Conservation (phyloP, 768 basidiomycete species). For the Boletus rubropictus region DNA sequence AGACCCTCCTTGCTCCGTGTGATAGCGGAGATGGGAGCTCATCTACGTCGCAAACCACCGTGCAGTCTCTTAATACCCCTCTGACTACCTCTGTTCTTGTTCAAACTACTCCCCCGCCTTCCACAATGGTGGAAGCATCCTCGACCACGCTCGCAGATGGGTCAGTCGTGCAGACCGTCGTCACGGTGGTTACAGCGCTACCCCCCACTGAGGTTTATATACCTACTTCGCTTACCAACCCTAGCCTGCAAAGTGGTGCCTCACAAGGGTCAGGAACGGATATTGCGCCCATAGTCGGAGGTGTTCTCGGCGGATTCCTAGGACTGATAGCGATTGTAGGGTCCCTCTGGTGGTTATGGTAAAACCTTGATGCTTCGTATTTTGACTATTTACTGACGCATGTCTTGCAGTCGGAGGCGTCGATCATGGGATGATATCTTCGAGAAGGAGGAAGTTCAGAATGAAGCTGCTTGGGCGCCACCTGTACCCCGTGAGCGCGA, state of each 20-base stretch:
- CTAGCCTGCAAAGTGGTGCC: conserved; percentile 13
- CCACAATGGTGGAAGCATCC: conserved; percentile 27
- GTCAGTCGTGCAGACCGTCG: conserved; percentile 30
- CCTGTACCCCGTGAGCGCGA: conserved; percentile 18
- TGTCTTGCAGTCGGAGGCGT: conserved; percentile 37
- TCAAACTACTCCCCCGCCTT: conserved; percentile 29
- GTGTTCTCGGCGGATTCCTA: conserved; percentile 50
- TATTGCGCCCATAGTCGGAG: conserved; percentile 47
- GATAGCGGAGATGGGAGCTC: conserved; percentile 20
- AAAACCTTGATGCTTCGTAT: conserved; percentile 14
- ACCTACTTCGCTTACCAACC: conserved; percentile 10
- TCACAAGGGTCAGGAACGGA: conserved; percentile 23
- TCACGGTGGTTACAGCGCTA: conserved; percentile 36
- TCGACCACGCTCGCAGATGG: conserved; percentile 40
- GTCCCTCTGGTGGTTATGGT: conserved; percentile 49
- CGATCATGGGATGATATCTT: conserved; percentile 48
- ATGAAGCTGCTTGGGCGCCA: conserved; percentile 21
- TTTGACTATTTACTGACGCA: conserved; percentile 9
- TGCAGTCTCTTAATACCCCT: conserved; percentile 5
- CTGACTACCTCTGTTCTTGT: conserved; percentile 25
- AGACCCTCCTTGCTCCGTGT: conserved; percentile 41
- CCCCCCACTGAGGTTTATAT: conserved; percentile 30
- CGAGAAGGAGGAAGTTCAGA: conserved; percentile 35
- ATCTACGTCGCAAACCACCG: conserved; percentile 7
- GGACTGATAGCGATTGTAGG: conserved; percentile 42